Conservation (phyloP, 106 monocot species). For the Dendrobium officinale region DNA sequence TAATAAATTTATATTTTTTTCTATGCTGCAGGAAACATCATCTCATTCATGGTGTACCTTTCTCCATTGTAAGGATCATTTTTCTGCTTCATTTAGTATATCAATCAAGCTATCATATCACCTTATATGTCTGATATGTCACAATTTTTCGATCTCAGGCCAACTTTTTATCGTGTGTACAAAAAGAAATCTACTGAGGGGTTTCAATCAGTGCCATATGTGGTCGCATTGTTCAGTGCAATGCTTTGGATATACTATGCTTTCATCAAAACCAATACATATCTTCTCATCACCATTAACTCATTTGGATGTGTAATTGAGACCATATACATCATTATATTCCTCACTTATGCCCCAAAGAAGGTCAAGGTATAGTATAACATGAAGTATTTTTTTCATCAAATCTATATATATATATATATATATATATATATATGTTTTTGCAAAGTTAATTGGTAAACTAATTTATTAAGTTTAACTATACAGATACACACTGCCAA, state of each 20-base stretch:
- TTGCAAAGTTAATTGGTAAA: background rate
- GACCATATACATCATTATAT: slow-evolving; percentile 32
- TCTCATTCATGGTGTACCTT: slow-evolving; percentile 7
- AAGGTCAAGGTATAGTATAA: slow-evolving; percentile 11
- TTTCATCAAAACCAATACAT: slow-evolving; percentile 18
- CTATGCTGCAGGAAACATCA: background rate
- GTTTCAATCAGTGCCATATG: slow-evolving; percentile 36
- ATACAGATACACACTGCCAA: slow-evolving; percentile 19
- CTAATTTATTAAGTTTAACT: background rate
- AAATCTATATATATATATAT: background rate
- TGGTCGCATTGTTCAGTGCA: slow-evolving; percentile 31
- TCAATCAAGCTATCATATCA: background rate
- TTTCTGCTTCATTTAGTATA: background rate
- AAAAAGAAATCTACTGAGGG: slow-evolving; percentile 29
- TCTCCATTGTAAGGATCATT: slow-evolving; percentile 2
- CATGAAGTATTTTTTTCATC: background rate
- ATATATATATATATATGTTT: background rate
- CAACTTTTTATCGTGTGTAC: slow-evolving; percentile 30
- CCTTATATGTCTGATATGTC: background rate
- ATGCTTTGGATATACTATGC: slow-evolving; percentile 45
- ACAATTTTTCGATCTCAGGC: slow-evolving; percentile 11
- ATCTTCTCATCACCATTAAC: slow-evolving; percentile 50
- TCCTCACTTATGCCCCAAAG: slow-evolving; percentile 26
- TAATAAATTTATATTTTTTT: too few species aligned
- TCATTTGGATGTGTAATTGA: slow-evolving; percentile 27